Percentiles rank a stretch among this genome's conserved stretches.
Evolutionary conservation across 75 land plant species (phyloP).

Genomic region (Cryptomeria japonica): DNA sequence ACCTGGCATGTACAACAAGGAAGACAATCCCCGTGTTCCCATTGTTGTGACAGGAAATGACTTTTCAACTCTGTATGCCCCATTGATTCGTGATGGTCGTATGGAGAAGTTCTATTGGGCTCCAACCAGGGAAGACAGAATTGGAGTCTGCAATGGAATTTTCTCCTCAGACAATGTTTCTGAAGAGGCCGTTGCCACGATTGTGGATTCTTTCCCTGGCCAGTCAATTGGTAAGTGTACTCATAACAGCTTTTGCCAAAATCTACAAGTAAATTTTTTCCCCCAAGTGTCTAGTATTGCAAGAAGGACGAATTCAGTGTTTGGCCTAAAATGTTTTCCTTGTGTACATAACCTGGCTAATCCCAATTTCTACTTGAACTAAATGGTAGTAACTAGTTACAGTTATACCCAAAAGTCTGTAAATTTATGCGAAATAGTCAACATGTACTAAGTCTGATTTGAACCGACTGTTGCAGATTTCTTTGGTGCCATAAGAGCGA

Average conservation of each 20-base stretch:
- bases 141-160: conserved; percentile 87
- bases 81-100: conserved; percentile 90
- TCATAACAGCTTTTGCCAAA: background rate
- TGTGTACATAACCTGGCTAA: background rate
- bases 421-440: background rate
- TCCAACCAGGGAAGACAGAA: conserved; percentile 85
- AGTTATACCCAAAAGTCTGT: background rate
- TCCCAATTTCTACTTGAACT: background rate
- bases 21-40: conserved; percentile 77
- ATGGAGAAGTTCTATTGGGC: conserved; percentile 99
- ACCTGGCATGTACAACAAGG: conserved; percentile 92
- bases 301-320: background rate
- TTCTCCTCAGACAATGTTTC: conserved; percentile 65
- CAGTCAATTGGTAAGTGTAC: conserved; percentile 55
- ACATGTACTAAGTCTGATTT: background rate
- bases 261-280: background rate
- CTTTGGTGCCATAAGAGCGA: conserved; percentile 95
- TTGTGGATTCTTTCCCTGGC: conserved; percentile 90
- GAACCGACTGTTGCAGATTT: conserved; percentile 60
- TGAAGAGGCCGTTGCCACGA: conserved; percentile 52
- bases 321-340: background rate
- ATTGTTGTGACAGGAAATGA: conserved; percentile 93
- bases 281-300: background rate
- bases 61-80: conserved; percentile 92
- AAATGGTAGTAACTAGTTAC: background rate